These are phyloP conservation scores for Zygosaccharomyces pseudobailii DNA, from an alignment of 1,139 yeast species.

Conservation along the genomic window DNA sequence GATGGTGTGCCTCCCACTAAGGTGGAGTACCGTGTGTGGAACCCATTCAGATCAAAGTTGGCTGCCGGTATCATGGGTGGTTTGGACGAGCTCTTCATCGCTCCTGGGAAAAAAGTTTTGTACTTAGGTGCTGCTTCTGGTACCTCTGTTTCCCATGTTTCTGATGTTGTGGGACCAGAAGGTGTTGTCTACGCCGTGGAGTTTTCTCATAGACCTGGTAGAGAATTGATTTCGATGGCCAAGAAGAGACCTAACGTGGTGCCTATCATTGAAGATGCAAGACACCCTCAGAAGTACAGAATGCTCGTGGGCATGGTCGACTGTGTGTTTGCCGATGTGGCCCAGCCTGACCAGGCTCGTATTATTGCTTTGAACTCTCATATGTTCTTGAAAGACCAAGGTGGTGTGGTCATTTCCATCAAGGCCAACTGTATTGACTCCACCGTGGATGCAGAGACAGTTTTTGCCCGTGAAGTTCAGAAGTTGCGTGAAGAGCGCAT, in stretches of 20 bases:
- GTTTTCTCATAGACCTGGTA: slow-evolving; percentile 99
- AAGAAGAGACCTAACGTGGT: slow-evolving; percentile 99
- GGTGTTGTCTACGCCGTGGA: slow-evolving; percentile 98
- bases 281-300: slow-evolving; percentile 99
- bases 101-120: slow-evolving; percentile 96
- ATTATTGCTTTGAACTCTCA: slow-evolving; percentile 97
- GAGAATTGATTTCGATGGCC: slow-evolving; percentile 99
- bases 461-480: slow-evolving; percentile 98
- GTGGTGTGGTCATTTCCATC: slow-evolving; percentile 96
- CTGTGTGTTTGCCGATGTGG: slow-evolving; percentile 97
- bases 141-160: slow-evolving; percentile 96
- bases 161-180: slow-evolving; percentile 98
- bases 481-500: slow-evolving; percentile 98
- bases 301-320: slow-evolving; percentile 99
- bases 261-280: slow-evolving; percentile 98
- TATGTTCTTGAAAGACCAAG: slow-evolving; percentile 95
- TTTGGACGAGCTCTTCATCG: slow-evolving; percentile 93
- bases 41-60: slow-evolving; percentile 98
- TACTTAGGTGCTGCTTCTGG: slow-evolving; percentile 99
- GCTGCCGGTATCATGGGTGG: slow-evolving; percentile 99
- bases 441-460: slow-evolving; percentile 98
- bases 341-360: slow-evolving; percentile 99
- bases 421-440: slow-evolving; percentile 99
- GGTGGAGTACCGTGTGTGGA: slow-evolving; percentile 99
- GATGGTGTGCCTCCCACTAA: slow-evolving; percentile 90